A percentile compares a stretch with the other conserved stretches of the same genome.
Evolutionary conservation across 192 early-diverging fungal genomes (phyloP).

Genomic region (Rhizophagus clarus): DNA sequence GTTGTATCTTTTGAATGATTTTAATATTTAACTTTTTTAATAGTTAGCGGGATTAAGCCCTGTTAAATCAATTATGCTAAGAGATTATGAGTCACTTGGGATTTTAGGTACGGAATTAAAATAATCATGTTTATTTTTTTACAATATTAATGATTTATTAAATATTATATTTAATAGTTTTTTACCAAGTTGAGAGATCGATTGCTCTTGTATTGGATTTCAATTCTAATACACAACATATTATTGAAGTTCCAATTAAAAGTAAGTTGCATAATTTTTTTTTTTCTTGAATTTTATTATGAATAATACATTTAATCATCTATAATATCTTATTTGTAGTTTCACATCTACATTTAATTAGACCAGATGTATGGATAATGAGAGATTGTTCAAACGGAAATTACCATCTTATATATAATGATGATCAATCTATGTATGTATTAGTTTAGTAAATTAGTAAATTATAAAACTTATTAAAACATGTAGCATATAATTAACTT

Average conservation of each 20-base stretch:
- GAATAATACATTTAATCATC: background rate
- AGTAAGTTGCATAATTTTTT: conserved; percentile 23
- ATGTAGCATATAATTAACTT: no score
- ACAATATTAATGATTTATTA: background rate
- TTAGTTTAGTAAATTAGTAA: background rate
- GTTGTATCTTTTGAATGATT: background rate
- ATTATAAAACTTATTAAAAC: no score
- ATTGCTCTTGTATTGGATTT: conserved; percentile 56
- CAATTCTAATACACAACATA: conserved; percentile 52
- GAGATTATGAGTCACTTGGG: conserved; percentile 38
- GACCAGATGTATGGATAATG: conserved; percentile 50
- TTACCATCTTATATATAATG: conserved; percentile 41
- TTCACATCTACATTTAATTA: conserved; percentile 44
- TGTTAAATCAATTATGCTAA: conserved; percentile 49
- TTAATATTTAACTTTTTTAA: background rate
- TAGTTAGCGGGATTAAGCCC: conserved; percentile 47
- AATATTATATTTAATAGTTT: conserved; percentile 35
- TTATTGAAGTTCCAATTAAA: conserved; percentile 50
- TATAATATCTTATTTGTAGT: conserved; percentile 20
- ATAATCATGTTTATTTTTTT: background rate
- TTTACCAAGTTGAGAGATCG: conserved; percentile 56
- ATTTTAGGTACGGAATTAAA: conserved; percentile 36
- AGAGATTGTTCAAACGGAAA: conserved; percentile 45
- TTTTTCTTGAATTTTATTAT: background rate
- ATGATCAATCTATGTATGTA: background rate